phyloP scores from a whole-genome alignment of 108 stramenopile genomes.

The Cyclotella atomus region DNA sequence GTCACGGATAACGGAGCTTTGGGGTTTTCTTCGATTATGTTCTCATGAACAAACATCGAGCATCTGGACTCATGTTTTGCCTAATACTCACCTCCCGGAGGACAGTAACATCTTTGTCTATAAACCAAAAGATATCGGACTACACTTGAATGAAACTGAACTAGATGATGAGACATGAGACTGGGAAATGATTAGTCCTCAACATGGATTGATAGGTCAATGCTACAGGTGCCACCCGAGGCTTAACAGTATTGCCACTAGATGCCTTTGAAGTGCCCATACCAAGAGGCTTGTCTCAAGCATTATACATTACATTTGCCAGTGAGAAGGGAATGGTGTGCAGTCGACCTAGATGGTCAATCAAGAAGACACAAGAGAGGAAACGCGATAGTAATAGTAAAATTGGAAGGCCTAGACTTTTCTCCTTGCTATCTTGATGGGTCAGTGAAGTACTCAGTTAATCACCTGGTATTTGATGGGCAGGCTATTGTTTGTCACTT shows the following conservation, averaged over 20 bases:
- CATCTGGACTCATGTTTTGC: slow-evolving; percentile 11
- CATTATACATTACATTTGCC: slow-evolving; percentile 14
- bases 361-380: neutral
- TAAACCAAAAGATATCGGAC: neutral
- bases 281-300: slow-evolving; percentile 10
- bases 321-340: neutral
- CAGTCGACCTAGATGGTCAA: neutral
- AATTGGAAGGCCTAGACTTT: slow-evolving; percentile 10
- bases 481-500: too few relatives aligned
- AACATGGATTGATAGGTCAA: neutral
- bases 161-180: neutral
- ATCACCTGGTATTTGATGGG: neutral
- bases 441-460: slow-evolving; percentile 11
- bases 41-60: neutral
- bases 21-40: too few relatives aligned
- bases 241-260: neutral
- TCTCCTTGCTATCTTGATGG: slow-evolving; percentile 10
- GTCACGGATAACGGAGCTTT: too few relatives aligned
- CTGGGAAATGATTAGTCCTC: slow-evolving; percentile 11
- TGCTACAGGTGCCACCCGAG: neutral
- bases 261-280: neutral
- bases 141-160: slow-evolving; percentile 4
- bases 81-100: neutral
- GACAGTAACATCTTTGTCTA: neutral
- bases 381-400: slow-evolving; percentile 13